Percentiles rank a stretch among this genome's conserved stretches.
These are phyloP conservation scores for Cryptococcus jaspeensis DNA, from an alignment of 1,284 basidiomycete species.

Conservation along the genomic window DNA sequence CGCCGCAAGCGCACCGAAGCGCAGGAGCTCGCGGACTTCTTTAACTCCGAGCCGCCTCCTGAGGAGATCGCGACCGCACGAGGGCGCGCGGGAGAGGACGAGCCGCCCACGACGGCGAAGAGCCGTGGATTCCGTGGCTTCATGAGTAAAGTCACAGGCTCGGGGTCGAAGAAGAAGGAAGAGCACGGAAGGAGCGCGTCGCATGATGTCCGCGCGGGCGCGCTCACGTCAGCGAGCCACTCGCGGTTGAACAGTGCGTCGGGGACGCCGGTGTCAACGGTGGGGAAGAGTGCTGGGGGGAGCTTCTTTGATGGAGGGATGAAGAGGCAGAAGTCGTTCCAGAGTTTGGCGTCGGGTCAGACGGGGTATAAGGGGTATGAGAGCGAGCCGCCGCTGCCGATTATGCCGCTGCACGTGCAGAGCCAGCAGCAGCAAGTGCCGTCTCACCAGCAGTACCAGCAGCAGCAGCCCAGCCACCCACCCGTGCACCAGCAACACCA, in stretches of 20 bases:
- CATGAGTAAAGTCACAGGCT: constrained; percentile 34
- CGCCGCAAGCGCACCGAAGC: constrained; percentile 19
- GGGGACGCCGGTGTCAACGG: too few species aligned
- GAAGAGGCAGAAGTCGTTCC: constrained; percentile 15
- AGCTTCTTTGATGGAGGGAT: neutral
- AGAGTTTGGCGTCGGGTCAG: constrained; percentile 8
- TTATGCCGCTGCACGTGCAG: neutral
- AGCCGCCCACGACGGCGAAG: constrained; percentile 17
- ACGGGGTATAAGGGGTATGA: constrained; percentile 3
- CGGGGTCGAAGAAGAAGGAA: constrained; percentile 14
- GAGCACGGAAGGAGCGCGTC: neutral
- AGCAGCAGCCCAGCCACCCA: too few species aligned
- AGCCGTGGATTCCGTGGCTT: constrained; percentile 29
- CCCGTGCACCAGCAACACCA: too few species aligned
- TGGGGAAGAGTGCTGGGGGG: neutral
- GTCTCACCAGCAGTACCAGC: too few species aligned
- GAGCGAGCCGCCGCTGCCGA: neutral
- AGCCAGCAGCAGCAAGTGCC: too few species aligned
- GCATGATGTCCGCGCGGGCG: too few species aligned
- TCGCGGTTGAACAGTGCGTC: neutral
- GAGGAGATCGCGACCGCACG: neutral
- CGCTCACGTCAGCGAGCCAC: neutral
- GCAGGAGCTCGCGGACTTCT: constrained; percentile 45
- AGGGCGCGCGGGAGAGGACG: neutral
- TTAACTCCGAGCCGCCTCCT: constrained; percentile 35